Percentiles rank a stretch among this genome's conserved stretches.
phyloP scores from a whole-genome alignment of 2,329 filamentous ascomycete species.

The Cladosporium velox region DNA sequence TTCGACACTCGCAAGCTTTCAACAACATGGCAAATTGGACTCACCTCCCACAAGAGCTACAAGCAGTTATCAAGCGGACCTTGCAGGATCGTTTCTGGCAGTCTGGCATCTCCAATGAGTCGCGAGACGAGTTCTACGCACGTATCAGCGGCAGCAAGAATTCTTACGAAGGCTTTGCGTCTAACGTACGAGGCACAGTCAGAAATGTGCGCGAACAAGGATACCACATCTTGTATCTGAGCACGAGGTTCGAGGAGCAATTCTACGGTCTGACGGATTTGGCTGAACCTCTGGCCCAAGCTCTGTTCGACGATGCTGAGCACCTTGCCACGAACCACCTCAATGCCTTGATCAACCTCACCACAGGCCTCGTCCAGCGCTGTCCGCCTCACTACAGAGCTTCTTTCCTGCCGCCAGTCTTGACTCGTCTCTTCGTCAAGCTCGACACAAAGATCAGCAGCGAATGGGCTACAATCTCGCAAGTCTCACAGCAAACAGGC shows the following conservation, averaged over 20 bases:
- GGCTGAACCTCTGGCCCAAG: conserved; percentile 77
- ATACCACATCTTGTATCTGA: conserved; percentile 91
- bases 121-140: conserved; percentile 94
- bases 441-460: conserved; percentile 83
- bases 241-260: conserved; percentile 81
- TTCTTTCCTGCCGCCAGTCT: conserved; percentile 80
- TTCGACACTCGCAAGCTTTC: conserved; percentile 87
- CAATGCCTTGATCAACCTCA: conserved; percentile 86
- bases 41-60: conserved; percentile 73
- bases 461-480: conserved; percentile 78
- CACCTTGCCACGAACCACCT: conserved; percentile 89
- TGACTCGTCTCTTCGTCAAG: conserved; percentile 79
- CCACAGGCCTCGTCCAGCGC: conserved; percentile 85
- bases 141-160: conserved; percentile 84
- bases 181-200: conserved; percentile 85
- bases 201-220: conserved; percentile 88
- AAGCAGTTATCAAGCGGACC: conserved; percentile 74
- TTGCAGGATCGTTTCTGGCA: conserved; percentile 98
- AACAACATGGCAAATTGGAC: conserved; percentile 86
- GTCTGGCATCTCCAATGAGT: conserved; percentile 92
- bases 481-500: conserved; percentile 60
- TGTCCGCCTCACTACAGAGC: conserved; percentile 77
- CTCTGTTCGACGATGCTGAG: conserved; percentile 79
- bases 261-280: conserved; percentile 91
- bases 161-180: conserved; percentile 90